phyloP scores from a whole-genome alignment of 1,284 basidiomycete genomes.

The Melampsora americana region DNA sequence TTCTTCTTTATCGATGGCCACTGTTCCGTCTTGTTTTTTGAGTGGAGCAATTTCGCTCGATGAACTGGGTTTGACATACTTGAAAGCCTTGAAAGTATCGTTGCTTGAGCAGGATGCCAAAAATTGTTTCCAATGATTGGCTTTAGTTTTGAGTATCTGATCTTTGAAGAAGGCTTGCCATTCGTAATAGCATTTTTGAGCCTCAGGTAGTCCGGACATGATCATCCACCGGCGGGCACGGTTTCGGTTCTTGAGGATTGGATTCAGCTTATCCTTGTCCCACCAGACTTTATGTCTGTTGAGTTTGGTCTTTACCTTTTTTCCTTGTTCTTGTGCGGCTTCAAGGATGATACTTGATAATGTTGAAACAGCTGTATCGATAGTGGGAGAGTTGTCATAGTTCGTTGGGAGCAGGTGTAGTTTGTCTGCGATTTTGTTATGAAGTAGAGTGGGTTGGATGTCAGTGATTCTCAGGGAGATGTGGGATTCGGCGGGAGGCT shows the following conservation, averaged over 20 bases:
- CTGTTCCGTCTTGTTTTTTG: background rate
- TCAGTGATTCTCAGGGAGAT: background rate
- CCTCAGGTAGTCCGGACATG: background rate
- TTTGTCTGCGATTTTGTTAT: background rate
- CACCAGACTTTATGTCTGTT: background rate
- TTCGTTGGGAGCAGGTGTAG: background rate
- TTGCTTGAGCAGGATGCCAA: background rate
- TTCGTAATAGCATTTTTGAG: background rate
- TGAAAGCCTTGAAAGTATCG: background rate
- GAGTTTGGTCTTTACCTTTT: background rate
- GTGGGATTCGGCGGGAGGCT: background rate
- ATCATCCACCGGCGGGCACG: background rate
- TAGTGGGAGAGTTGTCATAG: background rate
- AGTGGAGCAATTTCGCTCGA: background rate
- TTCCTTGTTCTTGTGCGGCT: background rate
- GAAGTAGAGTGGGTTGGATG: background rate
- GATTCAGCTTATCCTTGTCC: background rate
- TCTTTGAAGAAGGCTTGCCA: constrained; percentile 13
- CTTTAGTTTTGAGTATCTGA: background rate
- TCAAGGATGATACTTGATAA: background rate
- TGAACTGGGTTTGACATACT: background rate
- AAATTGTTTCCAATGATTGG: background rate
- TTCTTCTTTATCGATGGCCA: background rate
- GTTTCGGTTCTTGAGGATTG: background rate
- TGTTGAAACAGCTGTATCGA: background rate